Evolutionary conservation across 768 basidiomycete species (phyloP).

Genomic region (Mycena metata): DNA sequence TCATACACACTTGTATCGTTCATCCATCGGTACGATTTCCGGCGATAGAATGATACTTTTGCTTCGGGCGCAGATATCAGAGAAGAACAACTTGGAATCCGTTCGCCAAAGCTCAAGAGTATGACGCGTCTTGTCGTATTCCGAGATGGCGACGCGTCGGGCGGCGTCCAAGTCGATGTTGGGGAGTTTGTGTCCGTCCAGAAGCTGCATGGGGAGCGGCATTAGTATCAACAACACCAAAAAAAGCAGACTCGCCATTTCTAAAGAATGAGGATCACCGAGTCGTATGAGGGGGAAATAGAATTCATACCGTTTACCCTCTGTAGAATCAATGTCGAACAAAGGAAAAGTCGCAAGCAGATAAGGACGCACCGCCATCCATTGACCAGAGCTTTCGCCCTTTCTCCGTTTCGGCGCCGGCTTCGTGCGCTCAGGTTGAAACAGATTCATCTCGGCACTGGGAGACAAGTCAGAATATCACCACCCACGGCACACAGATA

Average conservation of each 20-base stretch:
- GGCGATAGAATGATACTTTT: slow-evolving; percentile 27
- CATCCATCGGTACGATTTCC: neutral
- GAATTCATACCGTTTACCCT: slow-evolving; percentile 28
- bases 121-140: slow-evolving; percentile 27
- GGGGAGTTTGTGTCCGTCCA: slow-evolving; percentile 31
- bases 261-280: neutral
- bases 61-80: slow-evolving; percentile 21
- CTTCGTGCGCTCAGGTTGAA: slow-evolving; percentile 24
- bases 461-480: neutral
- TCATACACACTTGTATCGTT: slow-evolving; percentile 1
- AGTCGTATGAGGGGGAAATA: neutral
- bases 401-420: slow-evolving; percentile 28
- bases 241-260: neutral
- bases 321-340: slow-evolving; percentile 2
- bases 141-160: slow-evolving; percentile 29
- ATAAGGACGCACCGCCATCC: slow-evolving; percentile 26
- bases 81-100: slow-evolving; percentile 22
- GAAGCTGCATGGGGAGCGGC: slow-evolving; percentile 4
- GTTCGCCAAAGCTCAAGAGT: slow-evolving; percentile 28
- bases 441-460: slow-evolving; percentile 27
- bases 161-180: slow-evolving; percentile 29
- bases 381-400: slow-evolving; percentile 29
- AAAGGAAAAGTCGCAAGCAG: neutral
- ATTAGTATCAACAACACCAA: neutral
- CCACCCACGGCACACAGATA: neutral